These are phyloP conservation scores for Tilletia caries DNA, from an alignment of 1,284 basidiomycete genomes.

Conservation along the genomic window DNA sequence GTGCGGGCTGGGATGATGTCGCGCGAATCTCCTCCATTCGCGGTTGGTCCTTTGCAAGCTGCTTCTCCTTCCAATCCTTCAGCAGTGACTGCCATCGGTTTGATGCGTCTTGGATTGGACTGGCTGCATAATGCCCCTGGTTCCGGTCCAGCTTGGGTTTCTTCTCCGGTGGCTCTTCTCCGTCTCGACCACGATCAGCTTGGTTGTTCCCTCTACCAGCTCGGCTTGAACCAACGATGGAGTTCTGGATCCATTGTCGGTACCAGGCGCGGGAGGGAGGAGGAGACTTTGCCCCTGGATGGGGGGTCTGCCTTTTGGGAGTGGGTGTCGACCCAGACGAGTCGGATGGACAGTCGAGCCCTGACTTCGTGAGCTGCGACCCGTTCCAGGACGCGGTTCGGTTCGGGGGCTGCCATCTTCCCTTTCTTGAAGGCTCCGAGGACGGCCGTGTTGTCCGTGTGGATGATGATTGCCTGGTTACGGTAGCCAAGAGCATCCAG, in stretches of 20 bases:
- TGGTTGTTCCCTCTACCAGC: too few relatives aligned
- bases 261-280: background rate
- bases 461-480: background rate
- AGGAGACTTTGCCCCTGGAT: background rate
- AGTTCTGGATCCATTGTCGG: too few relatives aligned
- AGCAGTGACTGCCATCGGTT: too few relatives aligned
- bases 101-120: too few relatives aligned
- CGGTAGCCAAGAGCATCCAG: background rate
- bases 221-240: too few relatives aligned
- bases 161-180: background rate
- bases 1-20: too few relatives aligned
- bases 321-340: background rate
- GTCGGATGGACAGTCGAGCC: background rate
- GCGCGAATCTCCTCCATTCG: too few relatives aligned
- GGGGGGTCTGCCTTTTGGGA: background rate
- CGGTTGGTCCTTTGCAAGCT: too few relatives aligned
- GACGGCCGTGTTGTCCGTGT: background rate
- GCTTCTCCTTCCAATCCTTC: too few relatives aligned
- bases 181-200: background rate
- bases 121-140: too few relatives aligned
- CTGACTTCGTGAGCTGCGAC: background rate
- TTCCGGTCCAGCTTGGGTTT: too few relatives aligned
- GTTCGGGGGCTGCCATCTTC: background rate
- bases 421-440: constrained; percentile 2
- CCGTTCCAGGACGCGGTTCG: background rate